phyloP scores from a whole-genome alignment of 306 rosid genomes.

The Cucumis hystrix region DNA sequence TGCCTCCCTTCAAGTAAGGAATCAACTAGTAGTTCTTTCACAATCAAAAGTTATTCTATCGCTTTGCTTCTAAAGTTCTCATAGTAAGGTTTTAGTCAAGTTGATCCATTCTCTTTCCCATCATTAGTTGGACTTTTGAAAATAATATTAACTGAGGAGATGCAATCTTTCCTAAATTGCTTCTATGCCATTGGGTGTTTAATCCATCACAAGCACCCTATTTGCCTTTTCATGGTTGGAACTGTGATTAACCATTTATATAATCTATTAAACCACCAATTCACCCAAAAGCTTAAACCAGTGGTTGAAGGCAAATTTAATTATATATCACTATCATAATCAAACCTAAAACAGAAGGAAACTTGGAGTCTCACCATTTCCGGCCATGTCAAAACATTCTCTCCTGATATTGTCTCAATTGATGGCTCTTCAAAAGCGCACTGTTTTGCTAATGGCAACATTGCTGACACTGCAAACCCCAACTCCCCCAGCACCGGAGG shows the following conservation, averaged over 20 bases:
- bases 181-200: not conserved
- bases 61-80: not conserved
- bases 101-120: not conserved
- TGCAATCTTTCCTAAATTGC: not conserved
- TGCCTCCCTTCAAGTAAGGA: not conserved
- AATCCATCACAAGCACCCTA: not conserved
- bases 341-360: not conserved
- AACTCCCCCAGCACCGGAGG: not conserved
- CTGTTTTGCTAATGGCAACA: constrained; percentile 90
- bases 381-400: constrained; percentile 97
- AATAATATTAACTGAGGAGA: not conserved
- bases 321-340: not conserved
- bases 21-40: not conserved
- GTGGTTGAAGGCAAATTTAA: no score
- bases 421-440: constrained; percentile 98
- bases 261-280: no score
- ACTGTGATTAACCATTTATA: not conserved
- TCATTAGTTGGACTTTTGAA: not conserved
- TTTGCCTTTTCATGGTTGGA: not conserved
- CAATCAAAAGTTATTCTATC: not conserved
- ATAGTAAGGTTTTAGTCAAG: not conserved
- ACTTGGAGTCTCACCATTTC: constrained; percentile 46
- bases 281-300: no score
- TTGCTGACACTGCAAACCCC: constrained; percentile 72
- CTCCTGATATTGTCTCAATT: constrained; percentile 85